phyloP scores from a whole-genome alignment of 441 rosid species.

The Manihot esculenta region DNA sequence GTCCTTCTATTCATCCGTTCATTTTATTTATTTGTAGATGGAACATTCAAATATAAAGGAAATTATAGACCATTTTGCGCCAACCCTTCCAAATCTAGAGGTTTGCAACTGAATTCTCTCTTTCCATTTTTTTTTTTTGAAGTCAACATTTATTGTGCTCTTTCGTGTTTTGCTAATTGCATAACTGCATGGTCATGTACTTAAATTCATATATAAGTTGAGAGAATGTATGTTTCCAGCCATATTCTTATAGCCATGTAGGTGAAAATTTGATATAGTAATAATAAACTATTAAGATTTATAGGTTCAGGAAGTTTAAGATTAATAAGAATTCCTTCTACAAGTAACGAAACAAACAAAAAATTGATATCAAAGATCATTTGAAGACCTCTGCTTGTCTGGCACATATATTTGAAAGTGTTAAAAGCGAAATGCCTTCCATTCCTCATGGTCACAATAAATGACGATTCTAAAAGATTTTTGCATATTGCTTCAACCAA shows the following conservation, averaged over 20 bases:
- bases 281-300: too few relatives aligned
- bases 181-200: neutral
- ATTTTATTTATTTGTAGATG: conserved; percentile 37
- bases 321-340: neutral
- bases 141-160: neutral
- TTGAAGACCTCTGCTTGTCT: neutral
- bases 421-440: neutral
- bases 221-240: neutral
- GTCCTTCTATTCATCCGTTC: conserved; percentile 6
- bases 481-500: neutral
- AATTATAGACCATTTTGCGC: conserved; percentile 44
- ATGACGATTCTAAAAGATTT: neutral
- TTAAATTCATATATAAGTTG: neutral
- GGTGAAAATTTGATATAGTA: neutral
- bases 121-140: neutral
- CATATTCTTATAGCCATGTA: neutral
- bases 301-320: neutral
- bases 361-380: neutral
- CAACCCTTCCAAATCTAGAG: conserved; percentile 46
- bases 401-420: neutral
- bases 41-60: conserved; percentile 41
- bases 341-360: neutral
- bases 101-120: conserved; percentile 36
- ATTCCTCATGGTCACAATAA: neutral
- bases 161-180: neutral